phyloP scores from a whole-genome alignment of 2,329 filamentous ascomycete species.

The Pseudogymnoascus sp. region DNA sequence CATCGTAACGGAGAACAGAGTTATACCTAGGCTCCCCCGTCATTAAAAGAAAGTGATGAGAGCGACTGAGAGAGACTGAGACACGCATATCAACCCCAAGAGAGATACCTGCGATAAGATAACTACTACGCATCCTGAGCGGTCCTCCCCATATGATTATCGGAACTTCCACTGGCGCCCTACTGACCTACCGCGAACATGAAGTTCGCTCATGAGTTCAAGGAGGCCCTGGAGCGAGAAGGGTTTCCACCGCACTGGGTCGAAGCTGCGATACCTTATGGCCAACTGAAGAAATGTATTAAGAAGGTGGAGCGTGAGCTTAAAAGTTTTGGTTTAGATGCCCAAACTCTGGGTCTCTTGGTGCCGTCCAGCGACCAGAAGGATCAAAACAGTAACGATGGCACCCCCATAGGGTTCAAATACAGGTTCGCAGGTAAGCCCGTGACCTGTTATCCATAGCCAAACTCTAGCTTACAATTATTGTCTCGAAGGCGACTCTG shows the following conservation, averaged over 20 bases:
- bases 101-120: background rate
- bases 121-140: background rate
- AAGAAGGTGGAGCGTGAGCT: slow-evolving; percentile 73
- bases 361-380: slow-evolving; percentile 31
- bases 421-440: slow-evolving; percentile 50
- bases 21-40: background rate
- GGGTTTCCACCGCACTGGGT: slow-evolving; percentile 69
- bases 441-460: background rate
- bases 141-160: background rate
- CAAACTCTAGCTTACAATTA: background rate
- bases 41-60: background rate
- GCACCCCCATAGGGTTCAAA: slow-evolving; percentile 39
- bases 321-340: slow-evolving; percentile 62
- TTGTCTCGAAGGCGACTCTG: slow-evolving; percentile 32
- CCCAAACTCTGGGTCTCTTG: slow-evolving; percentile 61
- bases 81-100: background rate
- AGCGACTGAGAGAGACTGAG: background rate
- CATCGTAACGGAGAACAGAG: background rate
- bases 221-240: slow-evolving; percentile 61
- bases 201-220: slow-evolving; percentile 83
- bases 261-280: slow-evolving; percentile 73
- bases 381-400: slow-evolving; percentile 16
- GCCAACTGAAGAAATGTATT: slow-evolving; percentile 81
- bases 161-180: background rate
- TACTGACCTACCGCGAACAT: slow-evolving; percentile 40